Conservation (phyloP, 192 early-diverging fungal genomes). For the Coemansia nantahalensis region DNA sequence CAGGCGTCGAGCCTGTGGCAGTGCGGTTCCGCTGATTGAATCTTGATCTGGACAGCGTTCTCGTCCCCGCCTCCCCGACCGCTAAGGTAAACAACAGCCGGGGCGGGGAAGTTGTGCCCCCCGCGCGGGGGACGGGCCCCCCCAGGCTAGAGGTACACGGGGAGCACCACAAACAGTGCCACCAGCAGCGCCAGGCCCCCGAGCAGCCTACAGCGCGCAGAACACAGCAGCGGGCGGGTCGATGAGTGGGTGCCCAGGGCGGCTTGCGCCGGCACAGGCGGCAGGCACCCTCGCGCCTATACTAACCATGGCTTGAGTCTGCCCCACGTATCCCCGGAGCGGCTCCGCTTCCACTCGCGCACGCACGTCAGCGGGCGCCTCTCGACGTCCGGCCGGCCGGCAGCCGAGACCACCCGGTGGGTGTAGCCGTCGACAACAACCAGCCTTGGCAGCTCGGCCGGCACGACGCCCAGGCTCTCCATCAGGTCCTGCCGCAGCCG, state of each 20-base stretch:
- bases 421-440: constrained; percentile 40
- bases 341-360: constrained; percentile 41
- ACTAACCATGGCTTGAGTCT: constrained; percentile 46
- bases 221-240: neutral
- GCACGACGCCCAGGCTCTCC: constrained; percentile 30
- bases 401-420: constrained; percentile 30
- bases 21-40: neutral
- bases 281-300: neutral
- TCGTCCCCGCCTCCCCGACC: too few relatives aligned
- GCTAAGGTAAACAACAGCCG: too few relatives aligned
- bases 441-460: constrained; percentile 32
- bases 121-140: too few relatives aligned
- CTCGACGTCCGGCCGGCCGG: constrained; percentile 25
- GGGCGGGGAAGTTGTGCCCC: too few relatives aligned
- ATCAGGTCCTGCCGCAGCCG: constrained; percentile 33
- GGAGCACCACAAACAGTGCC: constrained; percentile 9
- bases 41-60: too few relatives aligned
- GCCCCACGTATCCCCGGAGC: constrained; percentile 37
- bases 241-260: neutral
- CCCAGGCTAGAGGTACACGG: constrained; percentile 17
- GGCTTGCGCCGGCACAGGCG: neutral
- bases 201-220: constrained; percentile 9
- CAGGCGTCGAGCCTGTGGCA: constrained; percentile 3
- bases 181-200: constrained; percentile 11
- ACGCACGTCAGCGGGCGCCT: constrained; percentile 44